Evolutionary conservation across 177 flowering plant genomes (phyloP).

Genomic region (Vitis hybrid): DNA sequence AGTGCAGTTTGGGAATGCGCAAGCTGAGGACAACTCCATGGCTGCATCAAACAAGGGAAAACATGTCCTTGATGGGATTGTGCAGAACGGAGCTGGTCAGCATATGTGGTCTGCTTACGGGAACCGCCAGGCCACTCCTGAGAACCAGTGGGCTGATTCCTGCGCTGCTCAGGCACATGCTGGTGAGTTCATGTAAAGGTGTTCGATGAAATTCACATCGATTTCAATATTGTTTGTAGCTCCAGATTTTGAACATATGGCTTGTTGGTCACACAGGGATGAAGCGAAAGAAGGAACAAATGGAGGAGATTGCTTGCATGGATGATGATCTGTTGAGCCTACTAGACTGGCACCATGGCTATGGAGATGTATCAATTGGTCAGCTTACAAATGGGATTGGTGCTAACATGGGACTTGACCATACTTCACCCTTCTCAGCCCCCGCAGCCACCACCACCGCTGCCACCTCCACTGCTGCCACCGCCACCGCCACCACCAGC

Average conservation of each 20-base stretch:
- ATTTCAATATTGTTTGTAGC: not conserved
- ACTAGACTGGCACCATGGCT: constrained; percentile 30
- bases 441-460: not conserved
- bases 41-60: no score
- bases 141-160: constrained; percentile 17
- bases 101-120: not conserved
- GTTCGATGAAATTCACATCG: no score
- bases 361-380: not conserved
- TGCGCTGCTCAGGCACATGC: constrained; percentile 25
- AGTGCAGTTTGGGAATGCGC: not conserved
- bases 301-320: constrained; percentile 30
- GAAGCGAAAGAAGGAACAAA: constrained; percentile 16
- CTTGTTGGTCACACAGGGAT: constrained; percentile 13
- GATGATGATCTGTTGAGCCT: constrained; percentile 51
- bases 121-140: not conserved
- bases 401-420: not conserved
- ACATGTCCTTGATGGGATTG: no score
- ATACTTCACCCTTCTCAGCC: not conserved
- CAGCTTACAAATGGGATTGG: not conserved
- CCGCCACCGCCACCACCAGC: not conserved
- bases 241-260: not conserved
- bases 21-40: not conserved
- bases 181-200: constrained; percentile 11
- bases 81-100: no score
- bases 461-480: not conserved